Conservation (phyloP, 805 yeast species). For the Yamadazyma sp. region DNA sequence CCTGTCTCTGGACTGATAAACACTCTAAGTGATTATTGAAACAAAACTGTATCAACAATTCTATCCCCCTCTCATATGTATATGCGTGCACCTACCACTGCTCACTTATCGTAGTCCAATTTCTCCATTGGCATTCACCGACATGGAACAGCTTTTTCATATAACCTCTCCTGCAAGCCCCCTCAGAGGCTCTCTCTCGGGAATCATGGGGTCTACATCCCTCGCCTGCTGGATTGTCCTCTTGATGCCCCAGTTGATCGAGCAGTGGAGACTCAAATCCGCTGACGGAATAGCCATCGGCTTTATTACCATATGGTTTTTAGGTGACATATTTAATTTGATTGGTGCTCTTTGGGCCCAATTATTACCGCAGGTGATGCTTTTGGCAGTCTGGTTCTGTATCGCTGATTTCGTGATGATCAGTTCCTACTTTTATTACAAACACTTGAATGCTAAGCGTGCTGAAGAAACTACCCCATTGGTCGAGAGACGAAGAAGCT, state of each 20-base stretch:
- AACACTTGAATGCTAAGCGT: conserved; percentile 25
- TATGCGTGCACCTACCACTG: conserved; percentile 4
- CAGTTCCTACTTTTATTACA: conserved; percentile 57
- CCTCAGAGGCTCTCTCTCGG: conserved; percentile 49
- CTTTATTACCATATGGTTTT: conserved; percentile 66
- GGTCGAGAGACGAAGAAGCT: conserved; percentile 43
- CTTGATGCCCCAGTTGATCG: conserved; percentile 73
- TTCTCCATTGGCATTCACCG: neutral
- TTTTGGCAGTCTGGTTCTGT: conserved; percentile 76
- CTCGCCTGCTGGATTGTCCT: conserved; percentile 80
- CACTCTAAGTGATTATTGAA: no score
- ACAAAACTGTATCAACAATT: no score
- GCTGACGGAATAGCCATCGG: conserved; percentile 76
- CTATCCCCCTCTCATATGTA: no score
- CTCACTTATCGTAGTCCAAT: neutral
- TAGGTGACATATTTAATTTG: conserved; percentile 70
- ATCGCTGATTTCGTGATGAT: conserved; percentile 65
- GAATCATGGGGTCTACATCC: conserved; percentile 67
- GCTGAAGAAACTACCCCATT: conserved; percentile 27
- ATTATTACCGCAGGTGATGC: conserved; percentile 64
- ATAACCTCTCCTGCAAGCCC: conserved; percentile 7
- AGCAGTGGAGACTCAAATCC: conserved; percentile 73
- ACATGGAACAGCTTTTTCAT: conserved; percentile 5
- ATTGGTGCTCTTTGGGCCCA: conserved; percentile 70
- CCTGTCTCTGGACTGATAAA: no score